phyloP scores from a whole-genome alignment of 1,284 basidiomycete species.

The Sphaerobolus stellatus region DNA sequence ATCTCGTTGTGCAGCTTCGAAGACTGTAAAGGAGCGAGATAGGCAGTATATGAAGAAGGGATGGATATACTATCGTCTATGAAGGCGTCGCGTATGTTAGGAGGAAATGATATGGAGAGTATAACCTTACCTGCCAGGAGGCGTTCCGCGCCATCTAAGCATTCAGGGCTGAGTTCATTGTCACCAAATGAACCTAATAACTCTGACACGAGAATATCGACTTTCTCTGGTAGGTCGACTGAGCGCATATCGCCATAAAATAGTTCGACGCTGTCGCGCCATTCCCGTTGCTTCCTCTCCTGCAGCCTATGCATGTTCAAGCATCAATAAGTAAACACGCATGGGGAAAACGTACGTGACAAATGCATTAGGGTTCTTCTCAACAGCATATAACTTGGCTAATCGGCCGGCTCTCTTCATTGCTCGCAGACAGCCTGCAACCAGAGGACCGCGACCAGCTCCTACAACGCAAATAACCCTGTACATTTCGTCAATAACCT shows the following conservation, averaged over 20 bases:
- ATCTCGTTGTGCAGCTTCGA: slow-evolving; percentile 83
- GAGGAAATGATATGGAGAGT: not conserved
- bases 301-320: slow-evolving; percentile 60
- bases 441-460: slow-evolving; percentile 92
- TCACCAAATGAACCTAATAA: slow-evolving; percentile 97
- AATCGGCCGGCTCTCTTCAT: slow-evolving; percentile 67
- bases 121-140: slow-evolving; percentile 76
- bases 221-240: slow-evolving; percentile 77
- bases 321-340: slow-evolving; percentile 2
- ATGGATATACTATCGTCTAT: slow-evolving; percentile 92
- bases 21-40: slow-evolving; percentile 90
- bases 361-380: slow-evolving; percentile 94
- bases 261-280: slow-evolving; percentile 80
- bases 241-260: slow-evolving; percentile 93
- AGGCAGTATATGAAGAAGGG: slow-evolving; percentile 92
- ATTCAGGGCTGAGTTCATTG: slow-evolving; percentile 98
- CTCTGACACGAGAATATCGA: slow-evolving; percentile 95
- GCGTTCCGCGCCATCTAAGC: slow-evolving; percentile 91
- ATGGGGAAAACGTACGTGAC: slow-evolving; percentile 69
- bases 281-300: slow-evolving; percentile 76
- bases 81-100: not conserved
- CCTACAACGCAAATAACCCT: slow-evolving; percentile 91
- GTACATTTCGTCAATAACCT: slow-evolving; percentile 12
- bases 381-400: slow-evolving; percentile 82
- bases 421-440: slow-evolving; percentile 83